Evolutionary conservation across 352 stramenopile genomes (phyloP), one percentile per base, ranked within the genome.

Genomic region (Phytophthora rubi): DNA sequence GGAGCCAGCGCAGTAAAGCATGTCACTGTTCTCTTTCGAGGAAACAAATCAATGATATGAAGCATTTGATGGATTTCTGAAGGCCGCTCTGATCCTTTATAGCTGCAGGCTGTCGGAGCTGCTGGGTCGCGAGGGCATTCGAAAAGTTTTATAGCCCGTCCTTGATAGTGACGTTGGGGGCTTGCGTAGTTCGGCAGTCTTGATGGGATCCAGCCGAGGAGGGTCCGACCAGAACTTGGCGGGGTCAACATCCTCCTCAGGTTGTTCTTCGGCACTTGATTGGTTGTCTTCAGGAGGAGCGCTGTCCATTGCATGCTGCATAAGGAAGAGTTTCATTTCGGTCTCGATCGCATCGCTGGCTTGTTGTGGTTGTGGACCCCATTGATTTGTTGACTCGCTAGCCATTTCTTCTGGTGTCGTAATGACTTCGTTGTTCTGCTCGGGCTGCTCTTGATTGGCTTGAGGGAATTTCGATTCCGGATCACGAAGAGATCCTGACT

Each of bases 241-340:
- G 2, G 59, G 16, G 15, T 56, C 26, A n/a, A 52, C 23, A 18
- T 78, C 55, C 2, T 71, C 52, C 54, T 79, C 64, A 1, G 75
- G 68, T 6, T 71, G 53, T 16, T 77, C 65, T 6, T 80, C 65
- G 8, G 6, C 8, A 52, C 28, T 49, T 13, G 48, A 26, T 53
- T 76, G 61, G n/a, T 66, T 71, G 23, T 69, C 53, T 9, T 23
- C 6, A 2, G 21, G 0, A 6, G 52, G 4, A 28, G 56, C 30
- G 54, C 59, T 66, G 21, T 51, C 67, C 47, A 37, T 47, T 16
- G 59, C 68, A 51, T 85, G 68, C 55, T 77, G 53, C 6, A 85
- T 47, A 1, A 91, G 78, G n/a, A 79, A 76, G 37, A 66, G 47
- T 59, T 88, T 88, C 83, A 91, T 91, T 62, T 86, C 75, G n/a